Evolutionary conservation across 768 basidiomycete species (phyloP).

Genomic region (Mycena galopus): DNA sequence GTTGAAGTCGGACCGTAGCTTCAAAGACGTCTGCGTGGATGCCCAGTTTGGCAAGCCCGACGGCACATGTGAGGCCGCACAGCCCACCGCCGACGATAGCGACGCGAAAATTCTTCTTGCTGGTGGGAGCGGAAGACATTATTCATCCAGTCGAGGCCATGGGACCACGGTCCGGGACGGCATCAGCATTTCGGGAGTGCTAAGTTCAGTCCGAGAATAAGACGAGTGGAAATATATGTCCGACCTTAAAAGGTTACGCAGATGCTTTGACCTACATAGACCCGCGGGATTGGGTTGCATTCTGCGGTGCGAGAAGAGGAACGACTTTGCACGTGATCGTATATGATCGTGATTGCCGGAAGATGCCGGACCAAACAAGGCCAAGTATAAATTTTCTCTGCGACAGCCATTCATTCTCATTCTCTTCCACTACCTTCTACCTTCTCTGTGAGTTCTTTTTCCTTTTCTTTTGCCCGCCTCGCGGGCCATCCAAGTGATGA

Average conservation of each 20-base stretch:
- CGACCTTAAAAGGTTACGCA: too few species aligned
- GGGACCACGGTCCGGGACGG: neutral
- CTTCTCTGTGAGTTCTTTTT: conserved; percentile 28
- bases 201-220: too few species aligned
- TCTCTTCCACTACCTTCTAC: neutral
- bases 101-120: conserved; percentile 57
- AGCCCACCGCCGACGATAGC: conserved; percentile 71
- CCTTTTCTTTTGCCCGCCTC: conserved; percentile 23
- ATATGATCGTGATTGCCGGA: neutral
- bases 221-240: too few species aligned
- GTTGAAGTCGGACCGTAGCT: conserved; percentile 54
- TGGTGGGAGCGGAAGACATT: neutral
- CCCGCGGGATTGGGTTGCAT: too few species aligned
- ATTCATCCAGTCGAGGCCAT: too few species aligned
- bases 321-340: conserved; percentile 14
- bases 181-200: too few species aligned
- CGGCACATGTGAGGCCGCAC: conserved; percentile 64
- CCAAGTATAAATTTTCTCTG: conserved; percentile 26
- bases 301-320: too few species aligned
- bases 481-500: conserved; percentile 61
- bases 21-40: conserved; percentile 66
- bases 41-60: conserved; percentile 56
- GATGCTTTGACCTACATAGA: too few species aligned
- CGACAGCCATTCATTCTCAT: neutral
- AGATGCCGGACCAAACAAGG: conserved; percentile 11